Base-by-base conservation (phyloP, 2,329 filamentous ascomycete genomes). In the Arthrobotrys entomopaga region DNA sequence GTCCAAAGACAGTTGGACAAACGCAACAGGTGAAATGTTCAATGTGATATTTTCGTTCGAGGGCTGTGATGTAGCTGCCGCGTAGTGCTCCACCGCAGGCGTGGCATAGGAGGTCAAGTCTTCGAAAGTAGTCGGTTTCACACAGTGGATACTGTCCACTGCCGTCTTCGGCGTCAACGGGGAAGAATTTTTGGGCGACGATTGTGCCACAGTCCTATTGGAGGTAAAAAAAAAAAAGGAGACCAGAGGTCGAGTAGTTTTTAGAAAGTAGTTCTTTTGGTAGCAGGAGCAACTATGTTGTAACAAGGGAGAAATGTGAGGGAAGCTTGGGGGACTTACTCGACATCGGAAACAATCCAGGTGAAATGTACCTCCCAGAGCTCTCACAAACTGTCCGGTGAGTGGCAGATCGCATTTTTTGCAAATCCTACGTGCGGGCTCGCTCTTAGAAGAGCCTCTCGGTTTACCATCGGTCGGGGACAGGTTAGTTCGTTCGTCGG, bases 11-110 rank as follows among this genome's bases (percentile, higher is more conserved):
- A 0, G 95, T 98, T 3, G 93, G 91, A 81, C 95, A 99, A 34
- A 97, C 89, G 10, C 93, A 98, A 83, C 95, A 99, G 42, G 95
- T 99, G 80, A 99, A 99, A 83, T 99, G 95, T 81, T 98, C 94
- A 77, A 99, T 96, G 82, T 97, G 95, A 82, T 99, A 99, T 84
- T 99, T 99, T 79, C 92, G 91, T 78, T 99, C 95, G 63, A 99
- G 86, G 2, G 95, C 95, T 15, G 95, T 99, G 80, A 99, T 99
- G 83, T 99, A 99, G 3, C 95, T 98, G 53, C 95, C 95, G 76
- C 95, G 90, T 19, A 99, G 86, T 54, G 95, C 95, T 71, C 93
- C 92, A 77, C 93, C 92, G 81, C 95, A 99, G 76, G 95, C 90
- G 81, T 91, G 91, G 82, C 95, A 99, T 49, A 99, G 86, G 50